These are phyloP conservation scores for Ephemerocybe angulata DNA, from an alignment of 768 basidiomycete genomes.

Conservation along the genomic window DNA sequence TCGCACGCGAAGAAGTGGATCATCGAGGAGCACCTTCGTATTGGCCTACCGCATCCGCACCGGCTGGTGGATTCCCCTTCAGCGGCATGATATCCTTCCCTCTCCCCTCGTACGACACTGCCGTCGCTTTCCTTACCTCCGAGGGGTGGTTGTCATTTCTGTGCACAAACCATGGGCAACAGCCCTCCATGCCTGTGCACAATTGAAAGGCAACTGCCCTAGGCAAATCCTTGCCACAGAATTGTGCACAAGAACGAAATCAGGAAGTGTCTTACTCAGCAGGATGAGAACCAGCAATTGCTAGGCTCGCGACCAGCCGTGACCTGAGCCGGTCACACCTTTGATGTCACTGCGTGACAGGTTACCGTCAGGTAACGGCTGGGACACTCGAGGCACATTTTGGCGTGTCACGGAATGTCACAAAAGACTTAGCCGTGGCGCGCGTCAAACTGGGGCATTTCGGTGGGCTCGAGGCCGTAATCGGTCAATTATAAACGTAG, in stretches of 20 bases:
- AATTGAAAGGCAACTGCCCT: no score
- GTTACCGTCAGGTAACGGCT: conserved; percentile 12
- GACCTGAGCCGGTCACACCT: background rate
- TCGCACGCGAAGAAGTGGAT: conserved; percentile 70
- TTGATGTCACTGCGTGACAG: background rate
- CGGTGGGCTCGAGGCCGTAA: background rate
- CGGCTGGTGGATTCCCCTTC: conserved; percentile 71
- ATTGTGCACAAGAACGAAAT: no score
- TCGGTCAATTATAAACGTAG: no score
- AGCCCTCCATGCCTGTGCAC: no score
- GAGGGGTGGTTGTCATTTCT: no score
- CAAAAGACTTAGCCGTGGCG: conserved; percentile 17
- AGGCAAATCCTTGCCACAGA: no score
- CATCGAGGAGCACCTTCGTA: conserved; percentile 21
- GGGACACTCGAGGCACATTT: conserved; percentile 12
- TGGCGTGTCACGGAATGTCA: conserved; percentile 18
- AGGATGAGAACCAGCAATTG: no score
- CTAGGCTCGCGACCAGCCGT: conserved; percentile 4
- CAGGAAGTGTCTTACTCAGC: no score
- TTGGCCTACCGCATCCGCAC: conserved; percentile 10
- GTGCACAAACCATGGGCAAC: no score
- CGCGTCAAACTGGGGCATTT: background rate
- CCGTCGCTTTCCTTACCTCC: conserved; percentile 64
- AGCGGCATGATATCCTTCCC: conserved; percentile 88
- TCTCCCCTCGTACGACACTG: conserved; percentile 53